phyloP scores from a whole-genome alignment of 306 rosid species.

The Lotus japonicus region DNA sequence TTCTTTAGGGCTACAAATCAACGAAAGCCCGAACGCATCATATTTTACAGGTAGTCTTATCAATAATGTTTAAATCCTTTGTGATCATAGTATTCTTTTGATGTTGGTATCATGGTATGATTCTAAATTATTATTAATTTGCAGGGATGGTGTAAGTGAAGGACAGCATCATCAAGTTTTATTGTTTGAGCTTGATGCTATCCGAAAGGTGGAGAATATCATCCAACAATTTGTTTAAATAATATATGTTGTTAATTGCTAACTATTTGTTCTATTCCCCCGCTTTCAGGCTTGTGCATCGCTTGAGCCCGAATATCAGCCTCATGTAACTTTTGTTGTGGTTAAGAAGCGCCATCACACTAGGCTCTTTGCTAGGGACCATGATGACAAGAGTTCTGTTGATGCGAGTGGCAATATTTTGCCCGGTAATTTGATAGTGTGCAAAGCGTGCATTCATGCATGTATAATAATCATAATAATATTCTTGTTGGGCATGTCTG shows the following conservation, averaged over 20 bases:
- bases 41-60: slow-evolving; percentile 63
- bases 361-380: slow-evolving; percentile 79
- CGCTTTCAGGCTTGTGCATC: slow-evolving; percentile 77
- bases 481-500: neutral
- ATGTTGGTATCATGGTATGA: neutral
- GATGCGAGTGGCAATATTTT: slow-evolving; percentile 91
- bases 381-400: slow-evolving; percentile 48
- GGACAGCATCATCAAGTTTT: slow-evolving; percentile 93
- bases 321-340: slow-evolving; percentile 94
- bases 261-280: neutral
- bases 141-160: slow-evolving; percentile 98
- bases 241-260: neutral
- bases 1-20: slow-evolving; percentile 83
- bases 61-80: no score
- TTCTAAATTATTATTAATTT: neutral
- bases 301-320: slow-evolving; percentile 91
- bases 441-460: no score
- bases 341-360: slow-evolving; percentile 98
- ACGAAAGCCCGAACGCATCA: slow-evolving; percentile 87
- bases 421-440: slow-evolving; percentile 45
- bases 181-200: slow-evolving; percentile 90
- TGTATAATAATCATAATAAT: no score
- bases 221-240: neutral
- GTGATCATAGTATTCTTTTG: neutral
- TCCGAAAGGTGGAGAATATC: slow-evolving; percentile 51